A percentile compares a stretch with the other conserved stretches of the same genome.
These are phyloP conservation scores for Fragaria iinumae DNA, from an alignment of 306 rosid genomes.

Conservation along the genomic window DNA sequence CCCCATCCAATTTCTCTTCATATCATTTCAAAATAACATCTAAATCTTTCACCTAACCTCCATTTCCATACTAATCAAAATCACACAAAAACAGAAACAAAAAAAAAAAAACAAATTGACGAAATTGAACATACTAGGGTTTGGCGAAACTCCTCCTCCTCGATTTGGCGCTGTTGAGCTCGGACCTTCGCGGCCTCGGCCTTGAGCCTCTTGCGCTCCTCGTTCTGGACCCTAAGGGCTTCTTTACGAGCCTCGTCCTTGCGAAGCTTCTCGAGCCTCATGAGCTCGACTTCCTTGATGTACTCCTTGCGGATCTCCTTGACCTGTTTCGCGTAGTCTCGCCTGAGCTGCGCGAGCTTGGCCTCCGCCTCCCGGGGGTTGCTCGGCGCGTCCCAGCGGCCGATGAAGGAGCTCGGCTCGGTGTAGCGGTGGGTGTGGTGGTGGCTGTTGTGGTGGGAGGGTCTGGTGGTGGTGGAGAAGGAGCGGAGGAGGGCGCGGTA, in stretches of 20 bases:
- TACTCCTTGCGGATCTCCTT: conserved; percentile 67
- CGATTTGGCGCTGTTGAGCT: conserved; percentile 62
- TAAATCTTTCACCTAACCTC: neutral
- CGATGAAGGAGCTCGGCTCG: conserved; percentile 46
- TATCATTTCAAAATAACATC: neutral
- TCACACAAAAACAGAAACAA: neutral
- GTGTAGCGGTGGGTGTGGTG: conserved; percentile 48
- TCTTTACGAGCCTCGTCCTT: conserved; percentile 67
- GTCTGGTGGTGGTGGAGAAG: conserved; percentile 36
- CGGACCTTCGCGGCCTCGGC: conserved; percentile 65
- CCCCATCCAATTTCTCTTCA: neutral
- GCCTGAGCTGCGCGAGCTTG: conserved; percentile 55
- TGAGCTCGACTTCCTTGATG: conserved; percentile 60
- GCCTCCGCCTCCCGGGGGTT: conserved; percentile 71
- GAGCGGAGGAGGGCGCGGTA: conserved; percentile 29
- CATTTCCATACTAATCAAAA: neutral
- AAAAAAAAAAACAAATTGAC: neutral
- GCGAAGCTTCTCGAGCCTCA: conserved; percentile 59
- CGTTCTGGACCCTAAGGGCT: conserved; percentile 60
- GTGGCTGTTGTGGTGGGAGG: conserved; percentile 56
- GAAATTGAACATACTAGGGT: conserved; percentile 48
- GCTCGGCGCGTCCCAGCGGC: conserved; percentile 71
- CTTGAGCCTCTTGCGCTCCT: conserved; percentile 70
- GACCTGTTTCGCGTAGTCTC: conserved; percentile 77
- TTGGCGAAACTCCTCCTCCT: conserved; percentile 62